phyloP scores from a whole-genome alignment of 768 basidiomycete species.

The Russula foetens region DNA sequence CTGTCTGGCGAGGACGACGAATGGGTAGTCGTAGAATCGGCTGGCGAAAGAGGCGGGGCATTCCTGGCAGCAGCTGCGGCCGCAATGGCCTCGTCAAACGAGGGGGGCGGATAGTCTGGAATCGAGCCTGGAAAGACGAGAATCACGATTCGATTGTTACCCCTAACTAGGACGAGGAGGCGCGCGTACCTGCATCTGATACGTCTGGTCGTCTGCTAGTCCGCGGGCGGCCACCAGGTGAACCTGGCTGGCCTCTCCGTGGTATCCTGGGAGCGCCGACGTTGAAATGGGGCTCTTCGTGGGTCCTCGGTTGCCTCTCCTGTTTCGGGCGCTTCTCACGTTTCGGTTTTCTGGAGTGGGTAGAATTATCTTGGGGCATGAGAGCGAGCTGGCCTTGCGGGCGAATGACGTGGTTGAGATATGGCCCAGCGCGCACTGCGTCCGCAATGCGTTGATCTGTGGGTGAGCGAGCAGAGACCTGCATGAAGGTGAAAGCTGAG shows the following conservation, averaged over 20 bases:
- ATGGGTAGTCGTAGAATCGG: conserved; percentile 3
- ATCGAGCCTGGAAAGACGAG: conserved; percentile 22
- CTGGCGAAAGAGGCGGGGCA: conserved; percentile 11
- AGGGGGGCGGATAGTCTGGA: conserved; percentile 67
- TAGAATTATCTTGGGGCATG: conserved; percentile 43
- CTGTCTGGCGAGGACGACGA: conserved; percentile 13
- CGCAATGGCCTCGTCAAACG: conserved; percentile 58
- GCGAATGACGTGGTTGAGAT: conserved; percentile 47
- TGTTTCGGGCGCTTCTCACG: conserved; percentile 21
- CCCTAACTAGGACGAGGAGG: not conserved
- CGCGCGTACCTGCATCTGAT: conserved; percentile 27
- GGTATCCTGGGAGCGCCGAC: conserved; percentile 16
- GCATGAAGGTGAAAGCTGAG: conserved; percentile 19
- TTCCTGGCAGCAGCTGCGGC: conserved; percentile 19
- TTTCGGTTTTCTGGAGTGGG: conserved; percentile 38
- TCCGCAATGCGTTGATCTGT: conserved; percentile 23
- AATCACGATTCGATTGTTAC: not conserved
- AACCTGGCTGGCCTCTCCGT: conserved; percentile 15
- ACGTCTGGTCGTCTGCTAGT: conserved; percentile 22
- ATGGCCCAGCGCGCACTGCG: conserved; percentile 36
- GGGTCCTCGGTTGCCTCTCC: conserved; percentile 9
- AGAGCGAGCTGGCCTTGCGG: conserved; percentile 46
- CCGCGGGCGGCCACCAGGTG: conserved; percentile 11
- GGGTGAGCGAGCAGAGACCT: conserved; percentile 18
- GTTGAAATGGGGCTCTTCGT: conserved; percentile 21